Base-by-base conservation (phyloP, 345 rosid genomes). In the Cochlearia excelsa region DNA sequence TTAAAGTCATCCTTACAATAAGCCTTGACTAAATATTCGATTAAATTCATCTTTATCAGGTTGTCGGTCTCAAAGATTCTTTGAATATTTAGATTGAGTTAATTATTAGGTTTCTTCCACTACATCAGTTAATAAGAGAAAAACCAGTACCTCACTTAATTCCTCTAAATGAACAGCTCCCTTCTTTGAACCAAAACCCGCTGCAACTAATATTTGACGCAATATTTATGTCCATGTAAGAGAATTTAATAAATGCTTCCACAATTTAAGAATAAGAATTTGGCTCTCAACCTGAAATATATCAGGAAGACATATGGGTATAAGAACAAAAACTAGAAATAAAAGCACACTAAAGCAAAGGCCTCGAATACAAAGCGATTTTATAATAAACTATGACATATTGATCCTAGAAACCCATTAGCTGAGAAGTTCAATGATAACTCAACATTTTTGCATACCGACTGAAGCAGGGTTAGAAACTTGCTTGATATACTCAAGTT, bases 211-310 rank as follows among this genome's bases (percentile, higher is more conserved):
- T 65, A 89, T 75, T 79, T 87, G 97, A 51, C 81, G 87, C 69
- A 93, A 64, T 74, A 87, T 80, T 67, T 93, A 95, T 2, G 82
- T 59, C 99, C 99, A 93, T 46, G 99, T 93, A 52, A 93, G 83
- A 61, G 99, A 86, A 54, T 93, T 93, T 68, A 93, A 66, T 54
- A 89, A 89, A 54, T 69, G 73, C 68, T 78, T 87, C 99, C 99
- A 93, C 72, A 83, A 66, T 59, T 84, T 82, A 40, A 89, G 55
- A 71, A 86, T 29, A 68, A 58, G 71, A 70, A 76, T 77, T 63
- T 83, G 87, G 71, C 78, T 77, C 67, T 88, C 95, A 56, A 92
- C 86, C 98, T 92, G 76, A 52, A 65, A 56, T 45, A 53, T 3
- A 65, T 50, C 31, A 50, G 29, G 34, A 31, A 59, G 57, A 33